A percentile compares a stretch with the other conserved stretches of the same genome.
These are phyloP conservation scores for Candida sanyaensis DNA, from an alignment of 1,139 yeast genomes.

Conservation along the genomic window DNA sequence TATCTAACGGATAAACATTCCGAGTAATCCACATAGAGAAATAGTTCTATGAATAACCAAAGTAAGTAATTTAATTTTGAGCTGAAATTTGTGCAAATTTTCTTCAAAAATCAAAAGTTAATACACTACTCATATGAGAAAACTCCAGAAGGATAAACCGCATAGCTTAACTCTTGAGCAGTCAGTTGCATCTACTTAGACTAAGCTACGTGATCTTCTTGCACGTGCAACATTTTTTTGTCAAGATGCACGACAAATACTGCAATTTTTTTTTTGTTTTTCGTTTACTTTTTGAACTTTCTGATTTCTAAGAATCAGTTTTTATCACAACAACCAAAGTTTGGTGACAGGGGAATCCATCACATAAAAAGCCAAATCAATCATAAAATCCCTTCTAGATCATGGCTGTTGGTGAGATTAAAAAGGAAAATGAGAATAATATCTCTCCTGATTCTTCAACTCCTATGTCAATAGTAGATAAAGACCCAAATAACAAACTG, in stretches of 20 bases:
- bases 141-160: too few relatives aligned
- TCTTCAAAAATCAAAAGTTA: too few relatives aligned
- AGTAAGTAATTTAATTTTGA: too few relatives aligned
- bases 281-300: neutral
- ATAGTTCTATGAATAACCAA: too few relatives aligned
- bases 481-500: constrained; percentile 2
- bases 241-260: neutral
- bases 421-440: neutral
- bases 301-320: neutral
- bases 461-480: constrained; percentile 9
- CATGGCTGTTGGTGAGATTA: constrained; percentile 6
- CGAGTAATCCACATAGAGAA: too few relatives aligned
- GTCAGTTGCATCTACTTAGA: too few relatives aligned
- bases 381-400: neutral
- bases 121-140: too few relatives aligned
- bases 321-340: neutral
- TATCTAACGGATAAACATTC: too few relatives aligned
- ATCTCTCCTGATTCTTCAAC: constrained; percentile 7
- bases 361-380: neutral
- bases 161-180: too few relatives aligned
- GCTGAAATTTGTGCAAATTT: too few relatives aligned
- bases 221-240: neutral
- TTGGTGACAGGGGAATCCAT: neutral
- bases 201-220: neutral
- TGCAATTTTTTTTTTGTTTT: neutral